Evolutionary conservation across 1,139 yeast species (phyloP), one percentile per base, ranked within the genome.

Genomic region (Sugiyamaella pinicola): DNA sequence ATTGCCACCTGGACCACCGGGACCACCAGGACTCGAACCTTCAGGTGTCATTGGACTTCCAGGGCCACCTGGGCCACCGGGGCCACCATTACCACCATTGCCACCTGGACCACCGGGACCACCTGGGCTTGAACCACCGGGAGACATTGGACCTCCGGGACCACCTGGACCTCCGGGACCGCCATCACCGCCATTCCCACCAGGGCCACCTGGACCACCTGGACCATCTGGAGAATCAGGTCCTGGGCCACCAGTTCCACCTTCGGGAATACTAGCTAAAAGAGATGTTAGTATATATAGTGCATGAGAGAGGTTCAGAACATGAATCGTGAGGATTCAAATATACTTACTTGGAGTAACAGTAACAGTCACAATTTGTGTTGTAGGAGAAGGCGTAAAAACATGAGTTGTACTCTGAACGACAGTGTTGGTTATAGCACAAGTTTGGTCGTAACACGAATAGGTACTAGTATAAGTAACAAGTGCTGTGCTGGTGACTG

Each of bases 71-170:
- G 50, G 47, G 38, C 53, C 52, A 29, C 47, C 43, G 8, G 39
- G 5, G 15, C 53, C 33, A 10, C 47, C 28, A 39, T 18, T 40
- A 19, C 50, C 51, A 26, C 45, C 49, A 28, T 42, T 38, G 5
- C 41, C 57, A 42, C 63, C 58, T 31, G 38, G 17, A n/a, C 54
- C 47, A 4, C 51, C 54, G 7, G 51, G 51, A 15, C 51, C 45
- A 13, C 47, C 46, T 21, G 44, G 43, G 24, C 46, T 34, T 13
- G 38, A 19, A 31, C 56, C 57, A 18, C 56, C 51, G 35, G 68
- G 66, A 31, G 60, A 61, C 35, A 57, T 26, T 35, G 50, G 47
- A 37, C 45, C n/a, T n/a, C 47, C 47, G 29, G 47, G 47, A 8
- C 37, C 37, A 9, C 60, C 61, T 13, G 55, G 47, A 26, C 53